phyloP scores from a whole-genome alignment of 768 basidiomycete genomes.

The Tephrocybe rancida region DNA sequence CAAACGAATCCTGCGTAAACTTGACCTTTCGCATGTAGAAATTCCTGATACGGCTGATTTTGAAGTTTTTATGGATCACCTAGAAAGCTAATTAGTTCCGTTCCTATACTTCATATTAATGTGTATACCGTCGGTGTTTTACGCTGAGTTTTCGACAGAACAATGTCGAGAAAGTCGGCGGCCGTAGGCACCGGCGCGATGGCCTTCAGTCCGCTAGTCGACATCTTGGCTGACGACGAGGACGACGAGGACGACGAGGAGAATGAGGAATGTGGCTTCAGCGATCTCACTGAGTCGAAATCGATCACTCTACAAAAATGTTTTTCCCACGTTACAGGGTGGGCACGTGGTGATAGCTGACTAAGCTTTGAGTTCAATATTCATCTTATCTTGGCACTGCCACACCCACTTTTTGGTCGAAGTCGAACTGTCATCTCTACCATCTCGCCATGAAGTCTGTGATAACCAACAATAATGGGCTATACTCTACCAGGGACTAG shows the following conservation, averaged over 20 bases:
- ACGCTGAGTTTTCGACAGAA: slow-evolving; percentile 91
- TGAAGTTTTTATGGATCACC: slow-evolving; percentile 99
- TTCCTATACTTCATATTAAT: background rate
- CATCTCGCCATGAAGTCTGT: no score
- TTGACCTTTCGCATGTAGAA: slow-evolving; percentile 99
- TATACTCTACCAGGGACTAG: no score
- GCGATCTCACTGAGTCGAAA: slow-evolving; percentile 6
- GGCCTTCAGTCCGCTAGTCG: slow-evolving; percentile 90
- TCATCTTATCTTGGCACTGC: background rate
- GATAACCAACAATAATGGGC: no score
- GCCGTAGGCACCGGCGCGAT: slow-evolving; percentile 99
- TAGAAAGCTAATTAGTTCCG: slow-evolving; percentile 26
- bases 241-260: slow-evolving; percentile 1
- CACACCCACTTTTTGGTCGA: no score
- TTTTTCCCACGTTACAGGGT: slow-evolving; percentile 10
- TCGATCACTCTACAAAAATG: slow-evolving; percentile 18
- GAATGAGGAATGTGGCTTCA: background rate
- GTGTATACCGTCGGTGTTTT: slow-evolving; percentile 89
- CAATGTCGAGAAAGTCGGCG: slow-evolving; percentile 92
- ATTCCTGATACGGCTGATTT: slow-evolving; percentile 97
- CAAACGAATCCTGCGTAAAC: slow-evolving; percentile 96
- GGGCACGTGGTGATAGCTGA: background rate
- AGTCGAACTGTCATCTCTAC: background rate
- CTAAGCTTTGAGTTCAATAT: background rate
- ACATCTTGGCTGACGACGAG: slow-evolving; percentile 41